phyloP scores from a whole-genome alignment of 495 filamentous ascomycete genomes.

The Cercophora scortea region DNA sequence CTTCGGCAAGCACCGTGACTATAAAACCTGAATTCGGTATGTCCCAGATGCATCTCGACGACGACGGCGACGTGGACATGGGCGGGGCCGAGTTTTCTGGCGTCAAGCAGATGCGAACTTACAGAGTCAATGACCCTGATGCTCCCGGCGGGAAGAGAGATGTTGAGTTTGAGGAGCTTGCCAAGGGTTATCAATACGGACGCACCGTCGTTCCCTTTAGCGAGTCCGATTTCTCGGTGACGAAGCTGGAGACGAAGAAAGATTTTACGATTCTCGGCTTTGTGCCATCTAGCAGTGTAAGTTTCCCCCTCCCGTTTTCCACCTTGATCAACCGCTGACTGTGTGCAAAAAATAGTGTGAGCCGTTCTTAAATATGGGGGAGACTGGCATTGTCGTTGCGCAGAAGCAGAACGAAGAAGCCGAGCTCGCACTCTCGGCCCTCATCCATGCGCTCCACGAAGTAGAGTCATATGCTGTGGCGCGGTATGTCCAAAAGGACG shows the following conservation, averaged over 20 bases:
- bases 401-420: slow-evolving; percentile 67
- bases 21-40: slow-evolving; percentile 35
- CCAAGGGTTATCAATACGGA: slow-evolving; percentile 91
- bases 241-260: slow-evolving; percentile 67
- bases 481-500: slow-evolving; percentile 74
- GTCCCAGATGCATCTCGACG: slow-evolving; percentile 39
- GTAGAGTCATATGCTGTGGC: slow-evolving; percentile 82
- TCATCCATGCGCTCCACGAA: slow-evolving; percentile 84
- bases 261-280: slow-evolving; percentile 82
- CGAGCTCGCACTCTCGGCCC: slow-evolving; percentile 73
- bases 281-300: slow-evolving; percentile 63
- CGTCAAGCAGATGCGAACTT: slow-evolving; percentile 66
- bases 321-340: neutral
- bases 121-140: slow-evolving; percentile 67
- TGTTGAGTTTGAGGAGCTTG: slow-evolving; percentile 74
- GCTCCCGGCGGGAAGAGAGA: slow-evolving; percentile 76
- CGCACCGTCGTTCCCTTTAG: slow-evolving; percentile 84
- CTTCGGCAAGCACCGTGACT: slow-evolving; percentile 69
- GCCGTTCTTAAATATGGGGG: slow-evolving; percentile 77
- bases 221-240: slow-evolving; percentile 73
- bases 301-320: neutral
- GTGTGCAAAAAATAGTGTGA: slow-evolving; percentile 54
- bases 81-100: slow-evolving; percentile 44
- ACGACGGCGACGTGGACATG: slow-evolving; percentile 37
- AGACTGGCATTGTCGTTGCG: slow-evolving; percentile 63